Evolutionary conservation across 1,284 basidiomycete species (phyloP).

Genomic region (Phellopilus nigrolimitatus): DNA sequence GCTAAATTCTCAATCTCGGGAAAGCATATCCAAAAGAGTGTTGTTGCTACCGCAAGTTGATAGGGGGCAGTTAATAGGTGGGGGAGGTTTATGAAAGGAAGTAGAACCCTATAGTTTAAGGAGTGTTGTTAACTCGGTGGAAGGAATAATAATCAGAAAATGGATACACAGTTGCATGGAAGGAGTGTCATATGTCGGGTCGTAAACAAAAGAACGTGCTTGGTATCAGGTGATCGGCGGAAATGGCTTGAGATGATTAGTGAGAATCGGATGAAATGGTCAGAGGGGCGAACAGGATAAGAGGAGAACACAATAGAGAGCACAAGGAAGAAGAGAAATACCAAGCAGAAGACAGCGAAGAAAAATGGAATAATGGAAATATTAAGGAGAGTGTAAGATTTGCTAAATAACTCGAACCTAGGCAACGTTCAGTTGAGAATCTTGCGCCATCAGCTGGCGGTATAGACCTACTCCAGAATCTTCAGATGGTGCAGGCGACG

Average conservation of each 20-base stretch:
- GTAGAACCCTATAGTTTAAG: conserved; percentile 1
- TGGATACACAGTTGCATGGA: conserved; percentile 23
- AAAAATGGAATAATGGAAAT: conserved; percentile 14
- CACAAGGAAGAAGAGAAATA: not conserved
- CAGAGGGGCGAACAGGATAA: not conserved
- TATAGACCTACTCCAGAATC: conserved; percentile 80
- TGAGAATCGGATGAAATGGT: conserved; percentile 26
- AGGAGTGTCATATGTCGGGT: conserved; percentile 21
- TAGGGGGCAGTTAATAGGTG: not conserved
- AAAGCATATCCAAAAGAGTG: not conserved
- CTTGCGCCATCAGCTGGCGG: conserved; percentile 69
- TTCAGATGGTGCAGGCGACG: conserved; percentile 75
- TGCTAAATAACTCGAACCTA: conserved; percentile 27
- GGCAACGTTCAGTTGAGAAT: conserved; percentile 55
- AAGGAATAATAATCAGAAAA: conserved; percentile 23
- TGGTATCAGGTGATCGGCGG: conserved; percentile 27
- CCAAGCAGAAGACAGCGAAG: conserved; percentile 20
- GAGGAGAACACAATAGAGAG: conserved; percentile 6
- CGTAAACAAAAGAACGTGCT: conserved; percentile 23
- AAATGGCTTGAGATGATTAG: conserved; percentile 32
- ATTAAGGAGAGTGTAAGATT: conserved; percentile 26
- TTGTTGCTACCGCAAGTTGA: no score
- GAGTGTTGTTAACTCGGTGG: conserved; percentile 19
- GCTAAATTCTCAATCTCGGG: no score
- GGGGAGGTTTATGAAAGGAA: not conserved